Conservation (phyloP, 805 yeast genomes). For the Ogataea trehaloabstinens region DNA sequence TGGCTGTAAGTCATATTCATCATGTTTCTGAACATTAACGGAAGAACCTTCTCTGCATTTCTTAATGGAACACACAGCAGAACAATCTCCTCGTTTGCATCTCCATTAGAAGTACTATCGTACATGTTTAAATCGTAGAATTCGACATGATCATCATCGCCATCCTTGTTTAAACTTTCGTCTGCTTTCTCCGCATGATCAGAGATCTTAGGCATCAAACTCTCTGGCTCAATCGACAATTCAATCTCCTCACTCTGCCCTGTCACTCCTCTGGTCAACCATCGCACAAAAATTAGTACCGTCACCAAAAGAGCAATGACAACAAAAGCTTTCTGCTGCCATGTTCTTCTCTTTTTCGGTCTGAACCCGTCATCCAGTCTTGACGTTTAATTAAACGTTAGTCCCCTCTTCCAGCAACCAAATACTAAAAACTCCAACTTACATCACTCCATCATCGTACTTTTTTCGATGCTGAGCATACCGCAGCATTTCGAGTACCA, state of each 20-base stretch:
- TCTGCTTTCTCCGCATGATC: slow-evolving; percentile 1
- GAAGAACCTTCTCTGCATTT: slow-evolving; percentile 74
- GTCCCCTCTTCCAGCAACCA: no score
- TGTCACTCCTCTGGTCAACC: not conserved
- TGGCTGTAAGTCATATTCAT: slow-evolving; percentile 88
- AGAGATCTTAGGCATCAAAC: not conserved
- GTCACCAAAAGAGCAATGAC: slow-evolving; percentile 5
- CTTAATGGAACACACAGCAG: slow-evolving; percentile 72
- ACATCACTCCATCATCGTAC: not conserved
- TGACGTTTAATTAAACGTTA: no score
- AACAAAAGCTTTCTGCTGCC: slow-evolving; percentile 3
- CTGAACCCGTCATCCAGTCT: slow-evolving; percentile 16
- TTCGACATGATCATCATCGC: slow-evolving; percentile 37
- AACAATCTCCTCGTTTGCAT: slow-evolving; percentile 55
- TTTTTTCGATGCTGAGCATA: slow-evolving; percentile 38
- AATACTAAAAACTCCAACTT: not conserved
- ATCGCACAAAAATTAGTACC: slow-evolving; percentile 1
- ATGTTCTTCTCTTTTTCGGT: slow-evolving; percentile 14
- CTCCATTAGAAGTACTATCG: slow-evolving; percentile 52
- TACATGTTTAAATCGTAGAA: slow-evolving; percentile 60
- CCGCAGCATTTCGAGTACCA: slow-evolving; percentile 10
- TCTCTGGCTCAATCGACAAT: no score
- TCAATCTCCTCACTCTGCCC: slow-evolving; percentile 1
- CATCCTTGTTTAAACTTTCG: slow-evolving; percentile 2
- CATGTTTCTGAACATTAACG: slow-evolving; percentile 79